Base-by-base conservation (phyloP, 208 protist species). In the Tritrichomonas foetus region DNA sequence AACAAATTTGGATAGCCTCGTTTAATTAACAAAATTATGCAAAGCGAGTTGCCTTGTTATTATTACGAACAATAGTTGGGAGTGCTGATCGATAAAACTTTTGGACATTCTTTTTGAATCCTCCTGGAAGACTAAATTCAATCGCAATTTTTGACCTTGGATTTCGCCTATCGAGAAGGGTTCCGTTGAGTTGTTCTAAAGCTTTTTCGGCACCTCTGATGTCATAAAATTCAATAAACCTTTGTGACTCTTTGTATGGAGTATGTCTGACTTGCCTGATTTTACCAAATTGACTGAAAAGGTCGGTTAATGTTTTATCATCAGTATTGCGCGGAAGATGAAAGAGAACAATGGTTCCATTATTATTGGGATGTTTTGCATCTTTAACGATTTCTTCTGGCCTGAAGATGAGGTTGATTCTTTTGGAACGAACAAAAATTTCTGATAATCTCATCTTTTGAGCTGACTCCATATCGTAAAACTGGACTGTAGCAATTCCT, bases 311-410 rank as follows among this genome's bases (percentile, higher is more conserved):
- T 1, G 16, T 22, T 53, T 84, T 9, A 47, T 84, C 74, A 47
- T 3, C 53, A 53, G 36, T 44, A 22, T 53, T 20, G 0, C n/a
- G 9, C 33, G 74, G 74, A 84, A 84, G 27, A 25, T 84, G 74
- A n/a, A 84, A 84, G 2, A 84, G 25, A 44, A 84, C 74, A 47
- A 84, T 84, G 49, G 74, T 84, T n/a, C 74, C 74, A 53, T 84
- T 84, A 30, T 84, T 84, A 11, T 11, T 9, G 49, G 74, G 74
- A 13, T 84, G 16, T 53, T 84, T 49, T 11, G 36, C 8, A 53
- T 49, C 74, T 33, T 16, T 8, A 53, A 84, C 53, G 5, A 61
- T 22, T 5, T 61, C 53, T 61, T 61, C 53, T 22, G 53, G 53
- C 16, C 53, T 61, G 16, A 61, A 61, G 16, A 61, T 61, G 16